Evolutionary conservation across 2,329 filamentous ascomycete genomes (phyloP).

Genomic region (Phaeomoniella chlamydospora): DNA sequence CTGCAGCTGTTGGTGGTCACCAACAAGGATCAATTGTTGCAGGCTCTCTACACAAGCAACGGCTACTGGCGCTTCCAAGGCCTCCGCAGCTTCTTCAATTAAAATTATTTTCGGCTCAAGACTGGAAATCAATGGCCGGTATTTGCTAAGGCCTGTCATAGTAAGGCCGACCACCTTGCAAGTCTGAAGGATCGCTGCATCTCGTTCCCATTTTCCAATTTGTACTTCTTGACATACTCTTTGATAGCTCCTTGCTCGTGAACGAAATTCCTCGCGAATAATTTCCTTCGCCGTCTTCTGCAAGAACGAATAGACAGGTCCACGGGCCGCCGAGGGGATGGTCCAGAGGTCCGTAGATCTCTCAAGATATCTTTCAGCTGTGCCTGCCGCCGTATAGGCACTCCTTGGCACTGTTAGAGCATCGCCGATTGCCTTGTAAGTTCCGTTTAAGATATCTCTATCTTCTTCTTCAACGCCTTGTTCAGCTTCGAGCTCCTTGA

Average conservation of each 20-base stretch:
- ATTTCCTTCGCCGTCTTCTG: constrained; percentile 37
- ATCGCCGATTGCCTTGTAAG: constrained; percentile 26
- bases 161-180: constrained; percentile 53
- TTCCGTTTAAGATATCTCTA: constrained; percentile 34
- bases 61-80: constrained; percentile 42
- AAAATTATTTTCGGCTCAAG: constrained; percentile 54
- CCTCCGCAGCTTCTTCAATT: constrained; percentile 71
- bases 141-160: constrained; percentile 70
- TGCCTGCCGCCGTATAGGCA: constrained; percentile 6
- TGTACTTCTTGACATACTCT: constrained; percentile 37
- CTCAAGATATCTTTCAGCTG: constrained; percentile 17
- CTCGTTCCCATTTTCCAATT: constrained; percentile 43
- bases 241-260: constrained; percentile 35
- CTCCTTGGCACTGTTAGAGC: constrained; percentile 16
- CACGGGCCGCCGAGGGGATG: constrained; percentile 41
- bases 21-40: constrained; percentile 54
- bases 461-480: constrained; percentile 35
- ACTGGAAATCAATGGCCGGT: constrained; percentile 53
- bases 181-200: constrained; percentile 46
- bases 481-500: constrained; percentile 47
- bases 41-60: constrained; percentile 46
- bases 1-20: constrained; percentile 68
- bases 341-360: constrained; percentile 42
- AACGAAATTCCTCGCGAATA: constrained; percentile 32
- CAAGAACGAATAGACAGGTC: constrained; percentile 52